A percentile compares a stretch with the other conserved stretches of the same genome.
Evolutionary conservation across 2,329 filamentous ascomycete genomes (phyloP).

Genomic region (Akanthomyces muscarius): DNA sequence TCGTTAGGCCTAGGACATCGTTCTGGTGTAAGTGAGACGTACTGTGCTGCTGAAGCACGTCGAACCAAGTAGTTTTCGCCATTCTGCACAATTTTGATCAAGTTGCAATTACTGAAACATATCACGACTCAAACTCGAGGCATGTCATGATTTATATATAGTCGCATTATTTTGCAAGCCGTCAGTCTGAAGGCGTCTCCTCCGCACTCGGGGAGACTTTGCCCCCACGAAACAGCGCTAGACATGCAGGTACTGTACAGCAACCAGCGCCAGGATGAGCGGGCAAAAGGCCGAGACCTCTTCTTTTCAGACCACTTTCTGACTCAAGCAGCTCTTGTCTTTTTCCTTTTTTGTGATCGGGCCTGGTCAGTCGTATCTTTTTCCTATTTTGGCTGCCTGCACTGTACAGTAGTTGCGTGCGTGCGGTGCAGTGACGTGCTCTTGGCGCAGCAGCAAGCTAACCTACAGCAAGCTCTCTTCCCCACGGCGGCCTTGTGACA

Average conservation of each 20-base stretch:
- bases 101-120: neutral
- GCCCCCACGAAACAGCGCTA: neutral
- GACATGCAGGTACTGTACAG: conserved; percentile 15
- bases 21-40: neutral
- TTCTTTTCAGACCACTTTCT: neutral
- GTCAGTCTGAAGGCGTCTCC: neutral
- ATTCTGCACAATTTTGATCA: neutral
- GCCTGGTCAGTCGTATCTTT: neutral
- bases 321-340: too few species aligned
- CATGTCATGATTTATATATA: neutral
- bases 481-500: conserved; percentile 14
- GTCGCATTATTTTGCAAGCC: neutral
- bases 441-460: neutral
- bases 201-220: neutral
- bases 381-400: neutral
- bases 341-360: neutral
- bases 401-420: neutral
- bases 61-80: conserved; percentile 7
- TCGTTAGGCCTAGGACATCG: neutral
- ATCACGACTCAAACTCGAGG: neutral
- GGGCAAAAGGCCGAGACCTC: neutral
- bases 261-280: neutral
- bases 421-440: neutral
- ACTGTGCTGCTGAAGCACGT: conserved; percentile 12
- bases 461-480: neutral